phyloP scores from a whole-genome alignment of 441 rosid genomes.

The Macaranga tanarius region DNA sequence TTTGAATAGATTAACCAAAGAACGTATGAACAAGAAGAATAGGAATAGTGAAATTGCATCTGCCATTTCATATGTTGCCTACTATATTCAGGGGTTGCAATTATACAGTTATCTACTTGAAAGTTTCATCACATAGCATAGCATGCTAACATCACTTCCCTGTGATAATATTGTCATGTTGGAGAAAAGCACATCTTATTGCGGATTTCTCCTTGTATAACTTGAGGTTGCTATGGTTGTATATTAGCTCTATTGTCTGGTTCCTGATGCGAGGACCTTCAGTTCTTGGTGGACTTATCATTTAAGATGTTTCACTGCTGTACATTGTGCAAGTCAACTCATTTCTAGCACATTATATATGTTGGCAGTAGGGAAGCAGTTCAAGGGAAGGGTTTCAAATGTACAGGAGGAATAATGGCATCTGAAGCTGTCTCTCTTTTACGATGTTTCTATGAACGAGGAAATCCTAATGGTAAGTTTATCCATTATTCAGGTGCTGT shows the following conservation, averaged over 20 bases:
- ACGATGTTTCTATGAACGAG: conserved; percentile 72
- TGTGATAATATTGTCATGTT: neutral
- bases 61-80: neutral
- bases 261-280: neutral
- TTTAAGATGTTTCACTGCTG: neutral
- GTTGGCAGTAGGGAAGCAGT: conserved; percentile 35
- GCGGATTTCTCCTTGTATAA: neutral
- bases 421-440: conserved; percentile 66
- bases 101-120: neutral
- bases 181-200: neutral
- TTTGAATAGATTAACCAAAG: neutral
- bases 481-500: neutral
- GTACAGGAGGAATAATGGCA: conserved; percentile 72
- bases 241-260: neutral
- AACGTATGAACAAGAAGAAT: neutral
- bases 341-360: neutral
- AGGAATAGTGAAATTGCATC: neutral
- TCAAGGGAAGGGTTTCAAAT: conserved; percentile 52
- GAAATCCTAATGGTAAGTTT: conserved; percentile 71
- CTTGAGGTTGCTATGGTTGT: neutral
- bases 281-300: neutral
- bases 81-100: neutral
- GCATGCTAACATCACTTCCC: neutral
- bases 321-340: conserved; percentile 5
- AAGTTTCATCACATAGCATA: neutral